Conservation (phyloP, 768 basidiomycete species). For the Pisolithus albus region DNA sequence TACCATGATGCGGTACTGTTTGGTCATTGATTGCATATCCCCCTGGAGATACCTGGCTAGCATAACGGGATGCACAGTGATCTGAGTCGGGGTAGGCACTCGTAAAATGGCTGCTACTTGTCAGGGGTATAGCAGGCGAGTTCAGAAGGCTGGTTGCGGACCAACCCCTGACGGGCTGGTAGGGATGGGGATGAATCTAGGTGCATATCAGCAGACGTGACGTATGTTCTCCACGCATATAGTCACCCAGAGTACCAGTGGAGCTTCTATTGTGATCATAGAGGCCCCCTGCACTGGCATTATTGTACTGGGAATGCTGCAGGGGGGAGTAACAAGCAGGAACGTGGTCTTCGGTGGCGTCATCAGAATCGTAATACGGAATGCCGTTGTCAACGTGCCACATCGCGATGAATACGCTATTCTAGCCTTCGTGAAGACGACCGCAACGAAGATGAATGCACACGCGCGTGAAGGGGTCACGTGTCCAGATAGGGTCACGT, state of each 20-base stretch:
- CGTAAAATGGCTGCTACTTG: not conserved
- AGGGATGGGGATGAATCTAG: conserved; percentile 33
- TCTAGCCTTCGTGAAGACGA: too few species aligned
- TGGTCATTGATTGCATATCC: not conserved
- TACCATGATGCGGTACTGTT: not conserved
- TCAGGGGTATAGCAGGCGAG: conserved; percentile 2
- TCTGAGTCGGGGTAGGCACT: not conserved
- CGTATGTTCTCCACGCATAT: conserved; percentile 16
- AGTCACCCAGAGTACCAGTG: conserved; percentile 14
- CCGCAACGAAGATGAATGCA: too few species aligned
- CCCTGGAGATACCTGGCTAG: not conserved
- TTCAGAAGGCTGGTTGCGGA: not conserved
- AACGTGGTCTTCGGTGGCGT: not conserved
- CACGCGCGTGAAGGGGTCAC: too few species aligned
- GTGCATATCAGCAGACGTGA: conserved; percentile 15
- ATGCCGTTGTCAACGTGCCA: not conserved
- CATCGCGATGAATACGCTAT: not conserved
- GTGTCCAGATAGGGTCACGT: too few species aligned
- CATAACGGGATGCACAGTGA: not conserved
- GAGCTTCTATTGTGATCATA: conserved; percentile 3
- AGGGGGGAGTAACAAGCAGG: not conserved
- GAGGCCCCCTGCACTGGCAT: not conserved
- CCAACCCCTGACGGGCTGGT: conserved; percentile 17
- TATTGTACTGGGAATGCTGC: conserved; percentile 3
- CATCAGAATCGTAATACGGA: not conserved